Conservation (phyloP, 1,139 yeast genomes). For the Suhomyces bribrorum region DNA sequence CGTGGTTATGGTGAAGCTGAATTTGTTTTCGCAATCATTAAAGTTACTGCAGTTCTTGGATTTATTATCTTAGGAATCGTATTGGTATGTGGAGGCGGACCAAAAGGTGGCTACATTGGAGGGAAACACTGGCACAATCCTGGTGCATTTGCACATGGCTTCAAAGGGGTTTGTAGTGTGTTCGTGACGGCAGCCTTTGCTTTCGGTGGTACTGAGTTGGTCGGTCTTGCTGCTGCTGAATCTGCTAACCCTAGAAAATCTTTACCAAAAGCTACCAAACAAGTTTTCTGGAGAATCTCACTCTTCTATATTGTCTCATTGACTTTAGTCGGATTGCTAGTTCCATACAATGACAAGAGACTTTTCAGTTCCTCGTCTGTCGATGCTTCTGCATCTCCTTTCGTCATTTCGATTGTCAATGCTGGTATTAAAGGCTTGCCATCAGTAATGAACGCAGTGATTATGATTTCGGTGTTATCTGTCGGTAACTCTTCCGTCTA, state of each 20-base stretch:
- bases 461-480: conserved; percentile 25
- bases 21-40: conserved; percentile 37
- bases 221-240: conserved; percentile 49
- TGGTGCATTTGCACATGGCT: conserved; percentile 42
- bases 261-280: conserved; percentile 68
- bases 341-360: conserved; percentile 57
- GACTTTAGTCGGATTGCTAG: conserved; percentile 62
- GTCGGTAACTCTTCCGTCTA: conserved; percentile 49
- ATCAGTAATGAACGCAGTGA: conserved; percentile 26
- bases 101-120: conserved; percentile 40
- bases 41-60: conserved; percentile 39
- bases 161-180: conserved; percentile 43
- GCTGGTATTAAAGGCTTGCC: conserved; percentile 28
- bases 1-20: conserved; percentile 49
- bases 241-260: conserved; percentile 51
- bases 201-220: conserved; percentile 48
- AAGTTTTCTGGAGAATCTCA: conserved; percentile 69
- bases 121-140: conserved; percentile 50
- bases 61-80: conserved; percentile 43
- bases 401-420: conserved; percentile 50
- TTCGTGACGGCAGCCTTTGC: conserved; percentile 46
- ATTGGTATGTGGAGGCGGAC: conserved; percentile 42
- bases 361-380: conserved; percentile 49
- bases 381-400: conserved; percentile 68
- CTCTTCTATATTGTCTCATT: conserved; percentile 63